Conservation (phyloP, 1,284 basidiomycete species). For the Thelephora terrestris region DNA sequence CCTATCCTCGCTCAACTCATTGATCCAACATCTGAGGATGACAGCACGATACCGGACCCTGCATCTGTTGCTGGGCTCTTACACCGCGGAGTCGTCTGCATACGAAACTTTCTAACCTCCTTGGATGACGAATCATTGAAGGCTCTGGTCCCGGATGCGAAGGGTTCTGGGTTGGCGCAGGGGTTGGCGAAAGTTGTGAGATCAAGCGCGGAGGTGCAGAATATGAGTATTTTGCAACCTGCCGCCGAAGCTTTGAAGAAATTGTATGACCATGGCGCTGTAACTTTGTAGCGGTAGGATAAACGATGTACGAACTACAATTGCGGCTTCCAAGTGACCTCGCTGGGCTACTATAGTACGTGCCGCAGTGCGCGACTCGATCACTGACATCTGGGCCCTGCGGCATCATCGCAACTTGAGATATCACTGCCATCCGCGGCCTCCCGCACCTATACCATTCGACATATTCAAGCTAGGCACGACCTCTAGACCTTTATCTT, state of each 20-base stretch:
- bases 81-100: slow-evolving; percentile 67
- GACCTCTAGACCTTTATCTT: slow-evolving; percentile 12
- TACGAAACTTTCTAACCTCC: slow-evolving; percentile 47
- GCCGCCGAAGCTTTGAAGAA: slow-evolving; percentile 36
- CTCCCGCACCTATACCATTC: background rate
- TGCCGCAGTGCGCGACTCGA: background rate
- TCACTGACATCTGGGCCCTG: background rate
- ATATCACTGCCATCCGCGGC: background rate
- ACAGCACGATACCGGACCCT: slow-evolving; percentile 22
- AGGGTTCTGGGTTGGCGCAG: slow-evolving; percentile 36
- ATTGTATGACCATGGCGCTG: slow-evolving; percentile 22
- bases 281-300: too few relatives aligned
- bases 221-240: slow-evolving; percentile 28
- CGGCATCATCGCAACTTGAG: background rate
- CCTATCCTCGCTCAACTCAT: slow-evolving; percentile 55
- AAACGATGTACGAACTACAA: too few relatives aligned
- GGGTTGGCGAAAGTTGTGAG: slow-evolving; percentile 40
- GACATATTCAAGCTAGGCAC: background rate
- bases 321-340: too few relatives aligned
- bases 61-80: slow-evolving; percentile 48
- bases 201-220: slow-evolving; percentile 21
- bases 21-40: slow-evolving; percentile 35
- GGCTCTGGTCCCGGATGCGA: slow-evolving; percentile 37
- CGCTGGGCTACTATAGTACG: too few relatives aligned
- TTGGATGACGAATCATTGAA: slow-evolving; percentile 27